Conservation (phyloP, 257 asterid species). For the Gardenia jasminoides region DNA sequence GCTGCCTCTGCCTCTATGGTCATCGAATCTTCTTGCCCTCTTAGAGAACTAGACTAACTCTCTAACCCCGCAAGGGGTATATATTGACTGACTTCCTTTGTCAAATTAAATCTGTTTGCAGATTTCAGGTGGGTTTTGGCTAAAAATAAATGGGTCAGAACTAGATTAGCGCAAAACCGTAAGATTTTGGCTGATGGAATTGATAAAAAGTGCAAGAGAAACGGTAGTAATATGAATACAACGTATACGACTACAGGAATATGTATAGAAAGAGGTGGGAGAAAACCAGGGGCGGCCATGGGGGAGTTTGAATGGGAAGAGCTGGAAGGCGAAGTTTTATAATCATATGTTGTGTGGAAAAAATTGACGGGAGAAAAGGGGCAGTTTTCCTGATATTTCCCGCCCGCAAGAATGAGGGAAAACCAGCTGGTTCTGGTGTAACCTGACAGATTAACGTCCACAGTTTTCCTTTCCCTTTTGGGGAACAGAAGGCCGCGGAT, state of each 20-base stretch:
- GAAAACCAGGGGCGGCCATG: constrained; percentile 51
- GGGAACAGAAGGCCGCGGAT: not conserved
- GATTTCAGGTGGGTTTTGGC: not conserved
- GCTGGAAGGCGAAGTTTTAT: not conserved
- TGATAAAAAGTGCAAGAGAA: constrained; percentile 9
- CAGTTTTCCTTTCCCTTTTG: not conserved
- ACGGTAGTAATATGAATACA: not conserved
- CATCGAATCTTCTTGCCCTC: not conserved
- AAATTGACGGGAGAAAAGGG: not conserved
- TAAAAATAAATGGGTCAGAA: not conserved
- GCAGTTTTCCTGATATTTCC: not conserved
- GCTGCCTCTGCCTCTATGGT: constrained; percentile 39
- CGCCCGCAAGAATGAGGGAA: constrained; percentile 15
- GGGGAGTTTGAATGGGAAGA: constrained; percentile 3
- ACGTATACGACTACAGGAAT: not conserved
- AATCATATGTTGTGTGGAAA: not conserved
- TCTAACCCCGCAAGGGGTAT: not conserved
- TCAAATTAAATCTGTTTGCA: not conserved
- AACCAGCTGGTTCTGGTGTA: not conserved
- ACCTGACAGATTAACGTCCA: not conserved
- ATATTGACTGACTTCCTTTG: not conserved
- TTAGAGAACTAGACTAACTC: not conserved
- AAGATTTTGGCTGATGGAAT: constrained; percentile 11
- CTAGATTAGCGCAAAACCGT: not conserved
- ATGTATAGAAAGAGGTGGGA: not conserved